These are phyloP conservation scores for Amphichorda felina DNA, from an alignment of 2,329 filamentous ascomycete species.

Conservation along the genomic window DNA sequence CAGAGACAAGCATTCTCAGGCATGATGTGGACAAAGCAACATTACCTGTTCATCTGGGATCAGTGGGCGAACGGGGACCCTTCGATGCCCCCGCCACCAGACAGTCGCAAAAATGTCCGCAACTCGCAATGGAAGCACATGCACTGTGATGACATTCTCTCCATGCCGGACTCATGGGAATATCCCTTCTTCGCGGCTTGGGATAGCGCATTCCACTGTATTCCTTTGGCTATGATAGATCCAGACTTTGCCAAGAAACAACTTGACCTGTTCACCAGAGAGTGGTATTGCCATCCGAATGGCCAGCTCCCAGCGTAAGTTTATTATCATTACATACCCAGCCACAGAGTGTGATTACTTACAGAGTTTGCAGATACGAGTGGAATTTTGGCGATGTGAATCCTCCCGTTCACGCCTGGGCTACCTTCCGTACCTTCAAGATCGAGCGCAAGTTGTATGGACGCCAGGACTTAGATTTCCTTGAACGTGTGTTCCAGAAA, in stretches of 20 bases:
- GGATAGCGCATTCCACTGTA: constrained; percentile 96
- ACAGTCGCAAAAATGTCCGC: constrained; percentile 65
- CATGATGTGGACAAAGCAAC: constrained; percentile 98
- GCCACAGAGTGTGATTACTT: constrained; percentile 2
- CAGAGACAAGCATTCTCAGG: constrained; percentile 89
- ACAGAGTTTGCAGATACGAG: constrained; percentile 44
- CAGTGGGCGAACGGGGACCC: constrained; percentile 96
- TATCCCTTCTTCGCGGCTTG: constrained; percentile 97
- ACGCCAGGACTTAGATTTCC: constrained; percentile 84
- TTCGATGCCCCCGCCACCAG: constrained; percentile 73
- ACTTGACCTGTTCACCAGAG: constrained; percentile 85
- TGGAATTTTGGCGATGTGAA: constrained; percentile 99
- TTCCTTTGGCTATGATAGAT: constrained; percentile 92
- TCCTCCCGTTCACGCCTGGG: constrained; percentile 92
- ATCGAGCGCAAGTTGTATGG: constrained; percentile 97
- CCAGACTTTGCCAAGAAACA: constrained; percentile 98
- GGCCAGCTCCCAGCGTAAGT: constrained; percentile 80
- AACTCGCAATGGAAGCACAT: constrained; percentile 92
- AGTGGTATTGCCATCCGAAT: constrained; percentile 99
- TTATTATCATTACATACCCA: not conserved
- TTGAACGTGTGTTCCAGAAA: constrained; percentile 95
- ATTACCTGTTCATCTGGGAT: constrained; percentile 95
- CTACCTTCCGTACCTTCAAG: constrained; percentile 92
- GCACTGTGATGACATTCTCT: constrained; percentile 87
- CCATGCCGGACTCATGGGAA: constrained; percentile 98